Evolutionary conservation across 2,329 filamentous ascomycete genomes (phyloP).

Genomic region (Coleophoma crateriformis): DNA sequence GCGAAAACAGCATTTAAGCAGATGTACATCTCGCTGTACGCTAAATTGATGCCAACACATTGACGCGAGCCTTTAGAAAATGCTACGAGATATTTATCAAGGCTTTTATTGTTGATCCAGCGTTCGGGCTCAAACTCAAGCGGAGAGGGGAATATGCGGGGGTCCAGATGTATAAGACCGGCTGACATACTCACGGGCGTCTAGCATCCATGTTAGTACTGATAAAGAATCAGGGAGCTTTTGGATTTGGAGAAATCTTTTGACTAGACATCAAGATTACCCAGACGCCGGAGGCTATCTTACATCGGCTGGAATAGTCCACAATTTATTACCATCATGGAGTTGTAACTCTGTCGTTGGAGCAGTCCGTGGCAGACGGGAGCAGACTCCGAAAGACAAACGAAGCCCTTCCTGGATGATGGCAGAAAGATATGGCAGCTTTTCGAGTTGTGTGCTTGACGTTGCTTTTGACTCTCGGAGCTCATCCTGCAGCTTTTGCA

Average conservation of each 20-base stretch:
- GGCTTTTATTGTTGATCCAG: constrained; percentile 19
- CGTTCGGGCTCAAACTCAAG: constrained; percentile 29
- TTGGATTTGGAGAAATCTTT: too few relatives aligned
- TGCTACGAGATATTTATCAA: background rate
- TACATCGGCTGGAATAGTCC: constrained; percentile 26
- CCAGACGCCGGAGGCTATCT: background rate
- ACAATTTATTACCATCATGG: constrained; percentile 13
- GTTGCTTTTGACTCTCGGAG: constrained; percentile 13
- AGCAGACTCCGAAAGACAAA: constrained; percentile 28
- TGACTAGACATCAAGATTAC: too few relatives aligned
- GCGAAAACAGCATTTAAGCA: constrained; percentile 22
- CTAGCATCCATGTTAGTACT: constrained; percentile 12
- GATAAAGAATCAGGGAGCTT: constrained; percentile 19
- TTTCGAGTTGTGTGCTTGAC: constrained; percentile 20
- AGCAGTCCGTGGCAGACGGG: constrained; percentile 28
- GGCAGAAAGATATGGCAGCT: constrained; percentile 28
- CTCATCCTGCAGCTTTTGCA: constrained; percentile 25
- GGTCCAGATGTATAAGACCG: constrained; percentile 27
- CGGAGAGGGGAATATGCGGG: constrained; percentile 27
- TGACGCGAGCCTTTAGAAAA: background rate
- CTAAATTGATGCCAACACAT: constrained; percentile 15
- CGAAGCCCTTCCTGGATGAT: constrained; percentile 21
- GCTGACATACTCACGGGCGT: constrained; percentile 27
- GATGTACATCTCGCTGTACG: constrained; percentile 27
- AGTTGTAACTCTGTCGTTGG: constrained; percentile 26